Evolutionary conservation across 371 early-diverging fungal species (phyloP), one percentile per base, ranked within the genome.

Genomic region (Sporodiniella umbellata): DNA sequence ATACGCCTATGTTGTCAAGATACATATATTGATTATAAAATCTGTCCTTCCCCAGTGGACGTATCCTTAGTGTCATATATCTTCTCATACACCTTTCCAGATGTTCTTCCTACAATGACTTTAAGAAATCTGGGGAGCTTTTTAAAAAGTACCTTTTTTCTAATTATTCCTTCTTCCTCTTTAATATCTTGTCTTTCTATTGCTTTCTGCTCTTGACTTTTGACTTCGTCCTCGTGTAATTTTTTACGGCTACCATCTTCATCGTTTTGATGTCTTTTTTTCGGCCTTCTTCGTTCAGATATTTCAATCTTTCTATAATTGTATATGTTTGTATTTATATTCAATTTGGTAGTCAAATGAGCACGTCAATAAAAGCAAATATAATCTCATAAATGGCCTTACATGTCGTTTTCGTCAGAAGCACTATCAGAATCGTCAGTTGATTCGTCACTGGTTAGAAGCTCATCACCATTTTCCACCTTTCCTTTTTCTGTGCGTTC

Each of bases 11-110:
- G 33, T 80, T 81, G 49, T 95, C 96, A 58, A 93, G 80, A 66
- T 85, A 94, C 66, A 87, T 88, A 58, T 95, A 95, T 21, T 84
- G 79, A 62, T 89, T 92, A 47, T 75, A 80, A 61, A 80, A 94
- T n/a, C 96, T 72, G 66, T 95, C 96, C 40, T 62, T 61, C 21
- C 94, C 96, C 21, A 95, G 54, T 0, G 89, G 87, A 15, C 68
- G 66, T 33, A 92, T 64, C 1, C 93, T 79, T 3, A 84, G 73
- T 0, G 84, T 81, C 46, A 68, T 75, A 39, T 70, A 81, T 30
- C 84, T 71, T 42, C 79, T 74, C 57, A 83, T 67, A 31, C 83
- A 81, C 35, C 78, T 79, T 48, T 88, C 87, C 6, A 89, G 51
- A 42, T 79, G 75, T 17, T 85, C 86, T 44, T 81, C 84, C 65